Evolutionary conservation across 148 eudicot species (phyloP).

Genomic region (Bassia scoparia): DNA sequence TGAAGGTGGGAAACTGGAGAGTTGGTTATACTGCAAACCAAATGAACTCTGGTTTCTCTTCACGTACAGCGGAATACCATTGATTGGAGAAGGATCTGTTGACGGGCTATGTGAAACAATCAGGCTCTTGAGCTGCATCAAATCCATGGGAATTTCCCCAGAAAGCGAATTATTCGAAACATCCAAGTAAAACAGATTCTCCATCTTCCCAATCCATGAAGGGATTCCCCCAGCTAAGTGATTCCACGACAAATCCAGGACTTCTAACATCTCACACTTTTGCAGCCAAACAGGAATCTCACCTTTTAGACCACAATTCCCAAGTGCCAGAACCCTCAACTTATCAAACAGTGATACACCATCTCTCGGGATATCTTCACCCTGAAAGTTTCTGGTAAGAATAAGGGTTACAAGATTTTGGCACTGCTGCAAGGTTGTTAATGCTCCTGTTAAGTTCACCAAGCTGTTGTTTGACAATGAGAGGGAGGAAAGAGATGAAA

Average conservation of each 20-base stretch:
- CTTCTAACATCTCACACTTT: conserved; percentile 52
- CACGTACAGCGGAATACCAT: conserved; percentile 68
- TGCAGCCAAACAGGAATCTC: conserved; percentile 61
- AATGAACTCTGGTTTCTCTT: conserved; percentile 72
- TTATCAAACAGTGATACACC: conserved; percentile 39
- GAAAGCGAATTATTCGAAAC: conserved; percentile 72
- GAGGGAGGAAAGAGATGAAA: conserved; percentile 50
- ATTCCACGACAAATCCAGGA: conserved; percentile 89
- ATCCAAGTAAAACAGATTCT: conserved; percentile 72
- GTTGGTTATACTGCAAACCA: conserved; percentile 76
- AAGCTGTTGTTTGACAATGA: conserved; percentile 66
- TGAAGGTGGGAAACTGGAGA: conserved; percentile 84
- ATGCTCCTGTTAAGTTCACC: conserved; percentile 46
- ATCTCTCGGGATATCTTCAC: conserved; percentile 60
- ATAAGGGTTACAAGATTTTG: conserved; percentile 61
- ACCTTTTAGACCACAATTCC: conserved; percentile 64
- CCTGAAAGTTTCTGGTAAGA: conserved; percentile 62
- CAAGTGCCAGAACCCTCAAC: conserved; percentile 57
- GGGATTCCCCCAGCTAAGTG: conserved; percentile 64
- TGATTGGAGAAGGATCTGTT: conserved; percentile 35
- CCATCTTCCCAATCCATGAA: conserved; percentile 74
- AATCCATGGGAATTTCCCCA: conserved; percentile 63
- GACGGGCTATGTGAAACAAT: conserved; percentile 33
- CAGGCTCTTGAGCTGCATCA: conserved; percentile 61
- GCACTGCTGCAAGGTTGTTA: conserved; percentile 60